A percentile compares a stretch with the other conserved stretches of the same genome.
Conservation (phyloP, 2,329 filamentous ascomycete species). For the Paraconiothyrium brasiliense region DNA sequence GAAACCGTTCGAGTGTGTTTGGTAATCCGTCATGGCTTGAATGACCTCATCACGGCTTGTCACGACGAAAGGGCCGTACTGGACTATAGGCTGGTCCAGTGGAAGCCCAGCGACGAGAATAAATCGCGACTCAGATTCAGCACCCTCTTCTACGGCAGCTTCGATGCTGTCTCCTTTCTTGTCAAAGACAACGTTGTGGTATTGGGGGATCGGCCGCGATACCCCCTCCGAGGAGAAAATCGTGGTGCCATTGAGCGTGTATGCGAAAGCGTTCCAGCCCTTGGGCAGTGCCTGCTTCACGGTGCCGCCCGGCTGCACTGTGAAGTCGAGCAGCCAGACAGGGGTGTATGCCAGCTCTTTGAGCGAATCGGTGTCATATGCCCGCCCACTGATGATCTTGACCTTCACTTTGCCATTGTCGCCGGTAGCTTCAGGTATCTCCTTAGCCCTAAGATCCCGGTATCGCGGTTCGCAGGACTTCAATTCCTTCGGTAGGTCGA, state of each 20-base stretch:
- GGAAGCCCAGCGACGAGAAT: slow-evolving; percentile 80
- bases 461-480: slow-evolving; percentile 94
- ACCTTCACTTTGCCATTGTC: slow-evolving; percentile 79
- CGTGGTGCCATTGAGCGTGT: slow-evolving; percentile 79
- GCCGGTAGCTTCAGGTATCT: slow-evolving; percentile 79
- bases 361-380: slow-evolving; percentile 83
- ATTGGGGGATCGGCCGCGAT: slow-evolving; percentile 67
- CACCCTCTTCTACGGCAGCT: slow-evolving; percentile 72
- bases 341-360: slow-evolving; percentile 95
- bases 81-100: slow-evolving; percentile 51
- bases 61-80: slow-evolving; percentile 52
- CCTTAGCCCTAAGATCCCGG: slow-evolving; percentile 78
- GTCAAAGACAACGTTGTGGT: slow-evolving; percentile 90
- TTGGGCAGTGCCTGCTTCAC: slow-evolving; percentile 78
- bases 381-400: slow-evolving; percentile 90
- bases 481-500: slow-evolving; percentile 82
- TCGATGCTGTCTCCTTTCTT: slow-evolving; percentile 79
- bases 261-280: slow-evolving; percentile 91
- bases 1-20: slow-evolving; percentile 49
- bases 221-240: slow-evolving; percentile 58
- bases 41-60: slow-evolving; percentile 48
- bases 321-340: slow-evolving; percentile 92
- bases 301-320: slow-evolving; percentile 79
- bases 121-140: slow-evolving; percentile 66
- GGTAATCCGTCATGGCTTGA: slow-evolving; percentile 50